phyloP scores from a whole-genome alignment of 2,329 filamentous ascomycete species.

The Monilinia fructicola region DNA sequence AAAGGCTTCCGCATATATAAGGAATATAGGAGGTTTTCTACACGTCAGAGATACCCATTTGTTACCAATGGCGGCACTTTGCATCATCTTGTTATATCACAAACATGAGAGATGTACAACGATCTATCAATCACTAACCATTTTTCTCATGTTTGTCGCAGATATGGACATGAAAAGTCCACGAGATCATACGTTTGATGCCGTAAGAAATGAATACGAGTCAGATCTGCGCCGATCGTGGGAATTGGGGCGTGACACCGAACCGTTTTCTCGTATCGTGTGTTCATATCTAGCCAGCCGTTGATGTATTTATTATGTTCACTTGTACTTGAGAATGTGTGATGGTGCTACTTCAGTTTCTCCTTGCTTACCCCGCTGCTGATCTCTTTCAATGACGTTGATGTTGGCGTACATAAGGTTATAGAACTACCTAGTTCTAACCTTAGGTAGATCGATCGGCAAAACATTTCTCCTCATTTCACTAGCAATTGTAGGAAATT shows the following conservation, averaged over 20 bases:
- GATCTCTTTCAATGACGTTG: slow-evolving; percentile 1
- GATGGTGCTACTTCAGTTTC: neutral
- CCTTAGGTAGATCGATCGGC: neutral
- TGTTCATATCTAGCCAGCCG: neutral
- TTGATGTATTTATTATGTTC: neutral
- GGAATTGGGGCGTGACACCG: neutral
- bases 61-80: neutral
- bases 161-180: neutral
- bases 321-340: neutral
- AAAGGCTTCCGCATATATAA: neutral
- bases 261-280: neutral
- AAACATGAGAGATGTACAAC: neutral
- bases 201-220: neutral
- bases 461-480: neutral
- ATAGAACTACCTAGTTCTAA: too few species aligned
- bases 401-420: too few species aligned
- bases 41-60: too few species aligned
- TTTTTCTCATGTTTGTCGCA: neutral
- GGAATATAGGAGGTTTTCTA: neutral
- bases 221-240: neutral
- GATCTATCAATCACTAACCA: neutral
- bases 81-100: neutral
- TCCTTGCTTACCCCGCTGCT: slow-evolving; percentile 1
- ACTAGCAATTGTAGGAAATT: neutral
- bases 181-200: neutral